Evolutionary conservation across 306 rosid genomes (phyloP).

Genomic region (Malus sylvestris): DNA sequence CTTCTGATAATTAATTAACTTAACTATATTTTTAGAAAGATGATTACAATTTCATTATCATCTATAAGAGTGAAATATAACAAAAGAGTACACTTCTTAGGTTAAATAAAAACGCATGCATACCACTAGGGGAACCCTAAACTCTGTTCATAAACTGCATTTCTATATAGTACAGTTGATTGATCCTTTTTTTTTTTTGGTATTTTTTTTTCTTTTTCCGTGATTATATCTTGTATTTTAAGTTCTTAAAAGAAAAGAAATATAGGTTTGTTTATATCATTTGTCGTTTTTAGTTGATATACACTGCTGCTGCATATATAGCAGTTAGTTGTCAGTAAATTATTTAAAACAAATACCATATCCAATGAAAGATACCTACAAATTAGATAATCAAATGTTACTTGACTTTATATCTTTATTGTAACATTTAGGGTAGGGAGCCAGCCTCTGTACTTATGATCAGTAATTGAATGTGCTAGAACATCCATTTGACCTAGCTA

Average conservation of each 20-base stretch:
- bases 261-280: neutral
- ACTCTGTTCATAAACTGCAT: neutral
- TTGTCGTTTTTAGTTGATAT: neutral
- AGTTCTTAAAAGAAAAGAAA: neutral
- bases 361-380: neutral
- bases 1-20: too few species aligned
- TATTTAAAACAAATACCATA: neutral
- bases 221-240: neutral
- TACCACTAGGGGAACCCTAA: neutral
- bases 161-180: neutral
- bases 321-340: slow-evolving; percentile 5
- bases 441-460: neutral
- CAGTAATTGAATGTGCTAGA: neutral
- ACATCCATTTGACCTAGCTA: slow-evolving; percentile 9
- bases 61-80: too few species aligned
- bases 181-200: neutral
- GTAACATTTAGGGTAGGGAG: neutral
- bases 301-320: neutral
- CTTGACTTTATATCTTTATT: neutral
- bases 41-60: too few species aligned
- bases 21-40: too few species aligned
- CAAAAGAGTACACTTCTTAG: too few species aligned
- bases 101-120: neutral
- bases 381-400: neutral
- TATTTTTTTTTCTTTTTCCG: too few species aligned